Evolutionary conservation across 495 filamentous ascomycete species (phyloP).

Genomic region (Aspergillus bertholletiae): DNA sequence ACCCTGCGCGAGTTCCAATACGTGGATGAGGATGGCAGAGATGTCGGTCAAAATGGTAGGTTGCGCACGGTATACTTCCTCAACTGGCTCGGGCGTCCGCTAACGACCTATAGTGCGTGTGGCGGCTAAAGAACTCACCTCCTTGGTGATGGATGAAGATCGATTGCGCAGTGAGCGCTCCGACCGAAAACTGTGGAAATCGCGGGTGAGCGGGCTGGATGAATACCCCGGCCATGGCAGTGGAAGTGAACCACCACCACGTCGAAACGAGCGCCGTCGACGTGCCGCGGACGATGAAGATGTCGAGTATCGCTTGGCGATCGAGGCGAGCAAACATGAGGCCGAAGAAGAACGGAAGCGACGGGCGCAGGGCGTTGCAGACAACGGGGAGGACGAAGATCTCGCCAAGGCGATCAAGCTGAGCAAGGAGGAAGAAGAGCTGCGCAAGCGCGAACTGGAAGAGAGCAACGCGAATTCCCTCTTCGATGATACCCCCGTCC

Average conservation of each 20-base stretch:
- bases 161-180: slow-evolving; percentile 84
- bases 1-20: slow-evolving; percentile 95
- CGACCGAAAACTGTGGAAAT: slow-evolving; percentile 95
- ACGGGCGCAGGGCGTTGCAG: slow-evolving; percentile 52
- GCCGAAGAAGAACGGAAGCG: slow-evolving; percentile 87
- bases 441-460: slow-evolving; percentile 83
- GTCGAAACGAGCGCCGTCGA: slow-evolving; percentile 41
- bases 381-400: slow-evolving; percentile 68
- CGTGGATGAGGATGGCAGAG: slow-evolving; percentile 88
- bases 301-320: slow-evolving; percentile 84
- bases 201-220: slow-evolving; percentile 87
- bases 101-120: slow-evolving; percentile 68
- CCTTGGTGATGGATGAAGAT: slow-evolving; percentile 94
- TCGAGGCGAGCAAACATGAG: slow-evolving; percentile 94
- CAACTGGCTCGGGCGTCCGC: not conserved
- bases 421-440: slow-evolving; percentile 90
- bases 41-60: slow-evolving; percentile 93
- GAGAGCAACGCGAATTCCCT: slow-evolving; percentile 81
- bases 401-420: slow-evolving; percentile 94
- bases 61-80: not conserved
- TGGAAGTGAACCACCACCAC: slow-evolving; percentile 34
- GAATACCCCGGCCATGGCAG: slow-evolving; percentile 49
- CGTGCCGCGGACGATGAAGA: slow-evolving; percentile 68
- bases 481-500: slow-evolving; percentile 77
- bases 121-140: slow-evolving; percentile 92